phyloP scores from a whole-genome alignment of 257 asterid species.

The Petrea volubilis region DNA sequence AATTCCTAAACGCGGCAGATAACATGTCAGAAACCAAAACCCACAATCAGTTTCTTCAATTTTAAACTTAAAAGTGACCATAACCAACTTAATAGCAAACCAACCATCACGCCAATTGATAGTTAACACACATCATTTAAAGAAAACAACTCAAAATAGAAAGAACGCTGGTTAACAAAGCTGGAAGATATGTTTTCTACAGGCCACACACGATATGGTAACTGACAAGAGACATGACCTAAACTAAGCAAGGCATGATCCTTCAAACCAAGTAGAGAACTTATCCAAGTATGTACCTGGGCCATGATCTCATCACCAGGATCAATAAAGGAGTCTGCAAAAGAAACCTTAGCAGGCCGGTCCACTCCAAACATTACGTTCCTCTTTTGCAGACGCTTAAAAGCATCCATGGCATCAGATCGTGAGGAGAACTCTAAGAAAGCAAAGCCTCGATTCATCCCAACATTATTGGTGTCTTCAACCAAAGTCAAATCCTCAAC shows the following conservation, averaged over 20 bases:
- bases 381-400: constrained; percentile 94
- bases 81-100: background rate
- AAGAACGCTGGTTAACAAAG: background rate
- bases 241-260: constrained; percentile 8
- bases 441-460: constrained; percentile 91
- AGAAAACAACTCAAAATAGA: background rate
- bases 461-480: constrained; percentile 76
- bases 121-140: background rate
- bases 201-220: background rate
- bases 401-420: constrained; percentile 97
- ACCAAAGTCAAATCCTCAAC: constrained; percentile 91
- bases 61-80: no score
- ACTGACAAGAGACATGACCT: background rate
- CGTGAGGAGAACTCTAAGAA: constrained; percentile 92
- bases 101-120: background rate
- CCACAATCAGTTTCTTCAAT: background rate
- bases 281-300: constrained; percentile 63
- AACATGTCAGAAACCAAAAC: background rate
- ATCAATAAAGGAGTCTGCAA: constrained; percentile 96
- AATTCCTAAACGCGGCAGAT: no score
- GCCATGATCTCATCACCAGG: constrained; percentile 99
- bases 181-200: background rate
- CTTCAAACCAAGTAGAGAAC: constrained; percentile 25
- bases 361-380: constrained; percentile 88
- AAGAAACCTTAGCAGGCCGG: constrained; percentile 95